phyloP scores from a whole-genome alignment of 306 rosid species.

The Lathyrus aphaca region DNA sequence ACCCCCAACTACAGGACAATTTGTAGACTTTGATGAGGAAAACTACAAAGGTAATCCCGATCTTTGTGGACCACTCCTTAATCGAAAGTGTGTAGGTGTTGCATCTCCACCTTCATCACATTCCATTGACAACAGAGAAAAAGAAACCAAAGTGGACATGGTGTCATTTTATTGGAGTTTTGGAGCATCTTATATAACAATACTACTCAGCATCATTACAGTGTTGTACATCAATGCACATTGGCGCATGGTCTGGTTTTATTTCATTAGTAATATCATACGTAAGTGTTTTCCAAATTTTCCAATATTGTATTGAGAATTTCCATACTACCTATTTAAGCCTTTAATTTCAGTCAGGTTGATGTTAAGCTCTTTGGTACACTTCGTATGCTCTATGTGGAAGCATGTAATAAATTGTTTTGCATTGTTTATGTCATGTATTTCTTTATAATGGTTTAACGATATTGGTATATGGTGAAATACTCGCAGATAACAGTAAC shows the following conservation, averaged over 20 bases:
- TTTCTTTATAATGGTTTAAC: not conserved
- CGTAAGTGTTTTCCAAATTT: too few species aligned
- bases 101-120: not conserved
- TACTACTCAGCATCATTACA: not conserved
- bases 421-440: not conserved
- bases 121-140: not conserved
- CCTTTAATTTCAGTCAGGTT: too few species aligned
- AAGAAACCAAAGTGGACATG: not conserved
- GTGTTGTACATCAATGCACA: not conserved
- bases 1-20: not conserved
- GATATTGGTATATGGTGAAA: not conserved
- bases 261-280: too few species aligned
- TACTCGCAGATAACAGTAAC: too few species aligned
- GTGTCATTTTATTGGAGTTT: conserved; percentile 6
- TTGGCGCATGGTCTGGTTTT: too few species aligned
- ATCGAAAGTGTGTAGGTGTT: not conserved
- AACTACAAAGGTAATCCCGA: not conserved
- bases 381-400: too few species aligned
- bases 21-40: not conserved
- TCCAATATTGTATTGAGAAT: too few species aligned
- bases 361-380: too few species aligned
- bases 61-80: conserved; percentile 9
- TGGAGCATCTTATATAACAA: not conserved
- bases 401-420: not conserved
- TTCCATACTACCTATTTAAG: too few species aligned